These are phyloP conservation scores for Pseudocercospora ulei DNA, from an alignment of 2,329 filamentous ascomycete genomes.

Conservation along the genomic window DNA sequence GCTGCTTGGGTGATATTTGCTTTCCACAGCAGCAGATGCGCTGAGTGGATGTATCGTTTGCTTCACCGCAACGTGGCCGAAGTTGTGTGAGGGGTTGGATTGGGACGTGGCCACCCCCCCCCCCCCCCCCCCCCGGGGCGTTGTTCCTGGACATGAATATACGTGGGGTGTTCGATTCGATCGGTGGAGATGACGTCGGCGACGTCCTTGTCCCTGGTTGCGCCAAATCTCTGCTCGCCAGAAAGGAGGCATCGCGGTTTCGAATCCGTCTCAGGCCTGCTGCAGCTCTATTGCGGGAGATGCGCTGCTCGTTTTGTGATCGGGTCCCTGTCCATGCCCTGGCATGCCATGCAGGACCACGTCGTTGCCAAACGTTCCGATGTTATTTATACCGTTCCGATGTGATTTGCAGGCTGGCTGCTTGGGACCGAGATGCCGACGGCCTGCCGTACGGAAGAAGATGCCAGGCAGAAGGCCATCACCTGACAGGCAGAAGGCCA, in stretches of 20 bases:
- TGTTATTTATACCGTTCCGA: background rate
- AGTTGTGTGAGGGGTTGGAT: too few relatives aligned
- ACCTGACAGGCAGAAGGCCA: too few relatives aligned
- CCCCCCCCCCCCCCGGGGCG: conserved; percentile 7
- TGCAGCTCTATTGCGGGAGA: conserved; percentile 9
- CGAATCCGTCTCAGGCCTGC: conserved; percentile 13
- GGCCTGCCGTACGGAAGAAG: too few relatives aligned
- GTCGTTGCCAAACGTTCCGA: background rate
- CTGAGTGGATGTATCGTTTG: conserved; percentile 3
- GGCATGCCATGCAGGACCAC: conserved; percentile 7
- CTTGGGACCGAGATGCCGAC: background rate
- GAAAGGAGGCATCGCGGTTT: conserved; percentile 13
- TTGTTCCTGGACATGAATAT: too few relatives aligned
- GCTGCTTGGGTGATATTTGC: background rate
- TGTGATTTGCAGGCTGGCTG: background rate
- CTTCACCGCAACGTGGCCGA: conserved; percentile 14
- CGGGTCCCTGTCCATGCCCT: conserved; percentile 5
- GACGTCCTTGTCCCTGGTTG: conserved; percentile 6
- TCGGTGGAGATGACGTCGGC: conserved; percentile 10
- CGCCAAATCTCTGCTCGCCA: conserved; percentile 11
- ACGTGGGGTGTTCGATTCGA: conserved; percentile 9
- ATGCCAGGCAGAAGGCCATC: too few relatives aligned
- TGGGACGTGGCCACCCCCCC: too few relatives aligned
- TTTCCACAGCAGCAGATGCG: conserved; percentile 1
- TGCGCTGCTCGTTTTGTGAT: conserved; percentile 8